Conservation (phyloP, 805 yeast species). For the Saccharomyces cerevisiae region DNA sequence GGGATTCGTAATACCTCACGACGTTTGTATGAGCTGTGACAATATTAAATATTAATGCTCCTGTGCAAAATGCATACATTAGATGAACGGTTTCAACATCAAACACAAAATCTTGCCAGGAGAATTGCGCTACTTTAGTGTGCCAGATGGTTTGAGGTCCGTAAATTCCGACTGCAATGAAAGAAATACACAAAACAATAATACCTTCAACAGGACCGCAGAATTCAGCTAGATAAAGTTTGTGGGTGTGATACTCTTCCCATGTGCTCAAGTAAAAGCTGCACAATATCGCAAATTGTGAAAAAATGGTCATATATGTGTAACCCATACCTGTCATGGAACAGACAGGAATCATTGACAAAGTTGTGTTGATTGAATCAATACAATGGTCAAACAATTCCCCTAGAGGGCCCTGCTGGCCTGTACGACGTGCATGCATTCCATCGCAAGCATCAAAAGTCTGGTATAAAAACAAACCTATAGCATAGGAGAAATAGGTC, state of each 20-base stretch:
- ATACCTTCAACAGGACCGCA: slow-evolving; percentile 97
- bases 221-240: slow-evolving; percentile 65
- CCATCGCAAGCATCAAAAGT: slow-evolving; percentile 97
- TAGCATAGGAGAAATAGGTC: slow-evolving; percentile 70
- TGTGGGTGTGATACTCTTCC: slow-evolving; percentile 93
- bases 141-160: slow-evolving; percentile 70
- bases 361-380: slow-evolving; percentile 69
- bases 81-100: slow-evolving; percentile 39
- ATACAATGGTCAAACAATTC: slow-evolving; percentile 90
- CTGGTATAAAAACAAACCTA: slow-evolving; percentile 83
- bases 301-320: slow-evolving; percentile 47
- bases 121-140: slow-evolving; percentile 24
- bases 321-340: slow-evolving; percentile 73
- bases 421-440: slow-evolving; percentile 89
- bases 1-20: slow-evolving; percentile 36
- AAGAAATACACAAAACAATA: slow-evolving; percentile 48
- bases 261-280: slow-evolving; percentile 89
- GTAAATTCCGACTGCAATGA: slow-evolving; percentile 51
- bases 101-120: slow-evolving; percentile 8
- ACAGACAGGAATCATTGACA: slow-evolving; percentile 66
- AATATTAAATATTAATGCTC: slow-evolving; percentile 57
- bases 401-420: slow-evolving; percentile 92
- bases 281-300: slow-evolving; percentile 66
- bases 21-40: slow-evolving; percentile 62
- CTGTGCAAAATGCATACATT: slow-evolving; percentile 48